Percentiles rank a stretch among this genome's conserved stretches.
Evolutionary conservation across 116 monocot genomes (phyloP).

Genomic region (Phalaenopsis hybrid): DNA sequence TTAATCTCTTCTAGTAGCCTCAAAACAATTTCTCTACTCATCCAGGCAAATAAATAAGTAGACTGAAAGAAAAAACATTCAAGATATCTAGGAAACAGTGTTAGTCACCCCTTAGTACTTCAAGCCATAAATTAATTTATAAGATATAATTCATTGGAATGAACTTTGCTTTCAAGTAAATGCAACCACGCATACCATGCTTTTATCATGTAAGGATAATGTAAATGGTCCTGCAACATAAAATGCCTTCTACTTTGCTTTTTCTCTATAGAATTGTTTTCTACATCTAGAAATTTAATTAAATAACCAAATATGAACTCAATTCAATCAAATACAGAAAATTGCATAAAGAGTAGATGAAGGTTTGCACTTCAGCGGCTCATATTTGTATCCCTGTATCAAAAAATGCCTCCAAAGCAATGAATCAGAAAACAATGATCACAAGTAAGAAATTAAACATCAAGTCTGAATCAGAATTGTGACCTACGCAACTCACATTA

Average conservation of each 20-base stretch:
- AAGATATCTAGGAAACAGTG: not conserved
- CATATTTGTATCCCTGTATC: not conserved
- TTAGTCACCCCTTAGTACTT: not conserved
- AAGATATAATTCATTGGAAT: not conserved
- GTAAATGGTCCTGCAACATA: not conserved
- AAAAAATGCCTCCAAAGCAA: not conserved
- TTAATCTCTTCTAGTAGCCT: not conserved
- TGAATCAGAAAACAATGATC: not conserved
- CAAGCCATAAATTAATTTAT: not conserved
- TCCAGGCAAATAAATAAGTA: not conserved
- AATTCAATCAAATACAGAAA: not conserved
- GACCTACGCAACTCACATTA: constrained; percentile 44
- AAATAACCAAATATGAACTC: not conserved
- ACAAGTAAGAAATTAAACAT: not conserved
- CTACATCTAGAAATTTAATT: not conserved
- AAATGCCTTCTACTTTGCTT: not conserved
- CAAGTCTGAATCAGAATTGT: not conserved
- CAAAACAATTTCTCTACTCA: not conserved
- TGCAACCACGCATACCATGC: not conserved
- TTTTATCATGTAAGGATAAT: not conserved
- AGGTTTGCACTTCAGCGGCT: not conserved
- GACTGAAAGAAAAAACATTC: not conserved
- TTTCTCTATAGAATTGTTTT: not conserved
- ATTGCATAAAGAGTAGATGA: not conserved
- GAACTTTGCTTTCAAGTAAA: not conserved